These are phyloP conservation scores for Astrocystis sublimbata DNA, from an alignment of 495 filamentous ascomycete genomes.

Conservation along the genomic window DNA sequence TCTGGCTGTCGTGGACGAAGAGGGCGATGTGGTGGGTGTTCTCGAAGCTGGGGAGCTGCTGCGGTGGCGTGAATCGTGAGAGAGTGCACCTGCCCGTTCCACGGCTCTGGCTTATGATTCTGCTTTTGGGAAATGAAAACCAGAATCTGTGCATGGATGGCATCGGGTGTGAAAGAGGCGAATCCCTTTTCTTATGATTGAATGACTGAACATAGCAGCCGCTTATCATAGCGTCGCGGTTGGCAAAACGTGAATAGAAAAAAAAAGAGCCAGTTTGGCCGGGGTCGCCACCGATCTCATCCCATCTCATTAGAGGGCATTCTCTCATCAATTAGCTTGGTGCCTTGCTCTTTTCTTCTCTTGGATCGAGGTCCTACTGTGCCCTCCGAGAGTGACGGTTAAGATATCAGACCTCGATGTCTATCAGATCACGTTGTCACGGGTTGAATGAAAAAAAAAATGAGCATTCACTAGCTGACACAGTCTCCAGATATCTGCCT, in stretches of 20 bases:
- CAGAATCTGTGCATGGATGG: constrained; percentile 11
- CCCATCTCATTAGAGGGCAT: background rate
- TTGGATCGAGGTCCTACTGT: background rate
- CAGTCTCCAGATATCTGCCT: background rate
- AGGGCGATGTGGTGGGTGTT: constrained; percentile 45
- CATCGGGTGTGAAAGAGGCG: background rate
- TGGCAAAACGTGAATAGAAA: constrained; percentile 7
- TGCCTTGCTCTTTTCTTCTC: too few relatives aligned
- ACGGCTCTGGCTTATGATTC: background rate
- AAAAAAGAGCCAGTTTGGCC: background rate
- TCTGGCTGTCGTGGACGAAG: constrained; percentile 41
- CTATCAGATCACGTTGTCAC: too few relatives aligned
- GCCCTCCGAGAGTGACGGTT: too few relatives aligned
- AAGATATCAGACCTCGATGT: too few relatives aligned
- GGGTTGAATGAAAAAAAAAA: background rate
- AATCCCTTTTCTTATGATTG: background rate
- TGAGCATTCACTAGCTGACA: background rate
- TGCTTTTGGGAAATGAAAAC: background rate
- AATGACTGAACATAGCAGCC: constrained; percentile 3
- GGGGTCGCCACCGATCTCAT: background rate
- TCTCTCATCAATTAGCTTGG: background rate
- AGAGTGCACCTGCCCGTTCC: too few relatives aligned
- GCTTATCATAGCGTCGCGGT: background rate
- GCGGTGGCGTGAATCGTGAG: constrained; percentile 23
- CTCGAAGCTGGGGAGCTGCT: constrained; percentile 44